A percentile compares a stretch with the other conserved stretches of the same genome.
These are phyloP conservation scores for Apophysomyces elegans DNA, from an alignment of 371 early-diverging fungal genomes.

Conservation along the genomic window DNA sequence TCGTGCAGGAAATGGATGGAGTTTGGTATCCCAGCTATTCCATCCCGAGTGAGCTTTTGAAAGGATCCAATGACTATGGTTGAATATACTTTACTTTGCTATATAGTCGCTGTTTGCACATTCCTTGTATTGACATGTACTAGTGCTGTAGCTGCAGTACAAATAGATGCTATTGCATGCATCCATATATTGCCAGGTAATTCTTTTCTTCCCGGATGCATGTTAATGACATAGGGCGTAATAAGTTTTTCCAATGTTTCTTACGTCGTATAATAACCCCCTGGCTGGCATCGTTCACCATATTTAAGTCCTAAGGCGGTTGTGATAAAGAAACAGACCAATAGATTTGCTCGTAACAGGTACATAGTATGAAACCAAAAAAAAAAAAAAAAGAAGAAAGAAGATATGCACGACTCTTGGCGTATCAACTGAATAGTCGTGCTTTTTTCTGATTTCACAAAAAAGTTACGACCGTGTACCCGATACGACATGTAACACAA, in stretches of 20 bases:
- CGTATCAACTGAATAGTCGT: neutral
- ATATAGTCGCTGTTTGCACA: slow-evolving; percentile 51
- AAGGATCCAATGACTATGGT: slow-evolving; percentile 3
- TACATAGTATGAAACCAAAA: neutral
- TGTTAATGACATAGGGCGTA: neutral
- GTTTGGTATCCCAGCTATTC: slow-evolving; percentile 35
- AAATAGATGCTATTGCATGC: slow-evolving; percentile 46
- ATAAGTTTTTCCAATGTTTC: neutral
- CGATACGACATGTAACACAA: neutral
- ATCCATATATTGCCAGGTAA: slow-evolving; percentile 44
- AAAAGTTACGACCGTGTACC: neutral
- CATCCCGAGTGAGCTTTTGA: neutral
- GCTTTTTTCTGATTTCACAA: neutral
- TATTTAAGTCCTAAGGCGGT: neutral
- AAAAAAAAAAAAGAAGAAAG: neutral
- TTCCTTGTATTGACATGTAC: slow-evolving; percentile 46
- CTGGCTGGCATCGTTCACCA: neutral
- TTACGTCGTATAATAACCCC: neutral
- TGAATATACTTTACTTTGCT: slow-evolving; percentile 31
- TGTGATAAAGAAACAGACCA: neutral
- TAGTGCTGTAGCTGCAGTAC: slow-evolving; percentile 34
- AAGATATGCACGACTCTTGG: slow-evolving; percentile 3
- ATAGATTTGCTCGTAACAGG: neutral
- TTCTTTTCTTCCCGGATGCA: slow-evolving; percentile 12
- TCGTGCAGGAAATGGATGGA: slow-evolving; percentile 36